Evolutionary conservation across 2,329 filamentous ascomycete species (phyloP), one percentile per base, ranked within the genome.

Genomic region (Parasarocladium wereldwijsianum): DNA sequence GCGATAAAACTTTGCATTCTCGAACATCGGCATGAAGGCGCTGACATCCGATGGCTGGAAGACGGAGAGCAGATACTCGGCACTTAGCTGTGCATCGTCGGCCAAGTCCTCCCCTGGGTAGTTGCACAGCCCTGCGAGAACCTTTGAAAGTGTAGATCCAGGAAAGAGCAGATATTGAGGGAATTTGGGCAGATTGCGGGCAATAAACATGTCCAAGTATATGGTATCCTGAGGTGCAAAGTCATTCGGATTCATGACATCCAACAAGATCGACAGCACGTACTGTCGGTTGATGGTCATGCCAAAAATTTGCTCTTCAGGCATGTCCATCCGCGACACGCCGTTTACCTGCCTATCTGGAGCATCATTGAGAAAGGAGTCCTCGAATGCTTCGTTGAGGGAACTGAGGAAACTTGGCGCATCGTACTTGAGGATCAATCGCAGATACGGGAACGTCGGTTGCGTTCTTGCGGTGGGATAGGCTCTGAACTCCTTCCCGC

Each of bases 161-260:
- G 87, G 81, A 26, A 98, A 71, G 8, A 96, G 68, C 29, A 98
- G 76, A 45, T 94, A 94, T 48, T 96, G 87, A 1, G 86, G 85
- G 45, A 93, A 98, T 50, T 98, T 98, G 4, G 92, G 83, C 29
- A 98, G 58, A 47, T 93, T 98, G 33, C 90, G 75, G 12, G 90
- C 87, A 47, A 98, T 80, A 46, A 98, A 98, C 85, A 98, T 98
- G 53, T 98, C 85, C 25, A 98, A 68, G 51, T 93, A 98, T 33
- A 98, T 82, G 9, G 81, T 86, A 46, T 96, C 85, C 36, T 80
- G 72, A 0, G 75, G 55, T 1, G 74, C 69, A 51, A 93, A 96
- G 26, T 81, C 72, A 4, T 66, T 61, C 1, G 72, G 58, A 29
- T 76, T 80, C 83, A 98, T 93, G 17, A 94, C 77, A 49, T 93